Base-by-base conservation (phyloP, 1,139 yeast species). In the Kodamaea sp. region DNA sequence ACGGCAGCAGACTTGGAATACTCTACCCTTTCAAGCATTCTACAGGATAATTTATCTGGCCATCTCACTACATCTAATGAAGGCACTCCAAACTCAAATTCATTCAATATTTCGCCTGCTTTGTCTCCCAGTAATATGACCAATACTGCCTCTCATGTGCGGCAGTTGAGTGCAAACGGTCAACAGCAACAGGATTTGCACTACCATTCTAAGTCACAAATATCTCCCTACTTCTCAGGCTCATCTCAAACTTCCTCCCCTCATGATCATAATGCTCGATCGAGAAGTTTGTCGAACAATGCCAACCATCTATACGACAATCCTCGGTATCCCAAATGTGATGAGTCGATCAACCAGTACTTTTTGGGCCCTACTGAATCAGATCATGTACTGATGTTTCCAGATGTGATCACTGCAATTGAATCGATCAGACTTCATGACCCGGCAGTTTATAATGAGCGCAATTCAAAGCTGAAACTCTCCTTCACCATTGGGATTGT, bases 1-100 rank as follows among this genome's bases (percentile, higher is more conserved):
- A 66, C 80, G 11, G 92, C 95, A 0, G 90, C 92, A 0, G 86
- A 84, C 50, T 66, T 82, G 43, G 96, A 88, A 50, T 86, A 87
- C 51, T 73, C 87, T 4, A 80, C 87, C 2, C 61, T 88, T 26
- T 83, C 94, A n/a, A 79, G 74, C 43, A 84, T 87, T 33, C 71
- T 84, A 23, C 81, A 73, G 34, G 82, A 78, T 41, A 79, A 73
- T 38, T 55, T 64, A 36, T 43, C 52, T 38, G 57, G 53, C 32
- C 48, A 48, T 33, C 64, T 53, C 26, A 44, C 59, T 4, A 63
- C 72, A 1, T 62, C 71, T 14, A 63, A 59, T 27, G 75, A 66
- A 41, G 70, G 69, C 3, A 66, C 76, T 0, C 75, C 76, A 5
- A 60, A 48, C 32, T 64, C 73, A 6, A n/a, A n/a, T n/a, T 64